Evolutionary conservation across 805 yeast species (phyloP).

Genomic region (Saccharomyces eubayanus): DNA sequence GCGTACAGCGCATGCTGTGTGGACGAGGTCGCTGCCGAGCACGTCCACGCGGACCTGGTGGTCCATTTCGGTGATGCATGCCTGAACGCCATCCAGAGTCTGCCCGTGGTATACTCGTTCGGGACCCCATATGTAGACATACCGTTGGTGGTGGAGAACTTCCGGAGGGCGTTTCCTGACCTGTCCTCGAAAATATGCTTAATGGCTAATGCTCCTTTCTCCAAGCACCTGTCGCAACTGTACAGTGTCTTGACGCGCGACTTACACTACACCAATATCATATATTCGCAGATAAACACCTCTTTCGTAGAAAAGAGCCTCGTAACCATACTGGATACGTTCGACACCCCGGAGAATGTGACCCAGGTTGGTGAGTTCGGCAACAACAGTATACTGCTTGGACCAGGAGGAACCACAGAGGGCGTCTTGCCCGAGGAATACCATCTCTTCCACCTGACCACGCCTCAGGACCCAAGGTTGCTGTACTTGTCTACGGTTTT

Average conservation of each 20-base stretch:
- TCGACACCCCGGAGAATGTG: not conserved
- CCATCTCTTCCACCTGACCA: slow-evolving; percentile 58
- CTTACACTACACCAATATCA: slow-evolving; percentile 30
- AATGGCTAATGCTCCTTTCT: slow-evolving; percentile 70
- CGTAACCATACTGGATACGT: not conserved
- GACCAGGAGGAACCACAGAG: slow-evolving; percentile 2
- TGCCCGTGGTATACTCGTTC: slow-evolving; percentile 73
- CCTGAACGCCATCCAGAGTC: slow-evolving; percentile 61
- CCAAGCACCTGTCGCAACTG: slow-evolving; percentile 37
- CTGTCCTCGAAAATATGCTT: slow-evolving; percentile 41
- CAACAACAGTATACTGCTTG: not conserved
- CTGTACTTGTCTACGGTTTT: slow-evolving; percentile 70
- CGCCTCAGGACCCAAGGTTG: slow-evolving; percentile 72
- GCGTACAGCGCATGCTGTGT: slow-evolving; percentile 93
- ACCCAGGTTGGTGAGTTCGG: not conserved
- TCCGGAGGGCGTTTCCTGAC: slow-evolving; percentile 38
- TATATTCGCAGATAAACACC: slow-evolving; percentile 36
- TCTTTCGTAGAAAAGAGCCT: not conserved
- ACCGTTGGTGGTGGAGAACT: slow-evolving; percentile 31
- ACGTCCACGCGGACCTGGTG: slow-evolving; percentile 74
- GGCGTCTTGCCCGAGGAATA: slow-evolving; percentile 36
- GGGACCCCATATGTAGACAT: slow-evolving; percentile 56
- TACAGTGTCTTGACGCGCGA: slow-evolving; percentile 26
- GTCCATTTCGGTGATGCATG: slow-evolving; percentile 96
- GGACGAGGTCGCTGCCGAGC: slow-evolving; percentile 95